Percentiles rank a stretch among this genome's conserved stretches.
Evolutionary conservation across 495 filamentous ascomycete genomes (phyloP).

Genomic region (Pseudevernia furfuracea): DNA sequence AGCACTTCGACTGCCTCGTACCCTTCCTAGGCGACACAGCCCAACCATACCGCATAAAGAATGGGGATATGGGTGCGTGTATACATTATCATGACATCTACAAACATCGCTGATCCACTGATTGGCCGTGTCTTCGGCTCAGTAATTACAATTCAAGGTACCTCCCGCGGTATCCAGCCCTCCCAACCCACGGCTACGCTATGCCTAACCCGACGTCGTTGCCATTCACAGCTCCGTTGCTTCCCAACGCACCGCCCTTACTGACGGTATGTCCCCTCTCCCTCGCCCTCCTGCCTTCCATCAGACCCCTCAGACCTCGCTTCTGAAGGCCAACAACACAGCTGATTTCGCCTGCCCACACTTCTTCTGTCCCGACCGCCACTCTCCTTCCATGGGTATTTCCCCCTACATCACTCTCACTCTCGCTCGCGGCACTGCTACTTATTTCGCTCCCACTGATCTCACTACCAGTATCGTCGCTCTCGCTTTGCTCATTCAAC

Average conservation of each 20-base stretch:
- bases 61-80: too few relatives aligned
- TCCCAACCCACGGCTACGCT: constrained; percentile 19
- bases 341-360: constrained; percentile 80
- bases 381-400: constrained; percentile 40
- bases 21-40: background rate
- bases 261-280: constrained; percentile 47
- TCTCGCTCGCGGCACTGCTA: constrained; percentile 31
- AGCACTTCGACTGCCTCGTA: background rate
- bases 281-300: constrained; percentile 86
- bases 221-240: constrained; percentile 23
- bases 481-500: constrained; percentile 14
- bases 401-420: constrained; percentile 32
- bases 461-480: constrained; percentile 20
- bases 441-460: constrained; percentile 22
- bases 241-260: constrained; percentile 16
- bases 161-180: background rate
- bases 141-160: background rate
- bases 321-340: constrained; percentile 97
- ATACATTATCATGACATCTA: background rate
- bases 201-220: constrained; percentile 3
- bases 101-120: background rate
- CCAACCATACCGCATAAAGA: too few relatives aligned
- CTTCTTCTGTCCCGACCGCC: constrained; percentile 31
- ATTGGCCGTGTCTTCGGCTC: background rate
- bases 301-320: constrained; percentile 79